Base-by-base conservation (phyloP, 2,329 filamentous ascomycete species). In the Aspergillus sp. region DNA sequence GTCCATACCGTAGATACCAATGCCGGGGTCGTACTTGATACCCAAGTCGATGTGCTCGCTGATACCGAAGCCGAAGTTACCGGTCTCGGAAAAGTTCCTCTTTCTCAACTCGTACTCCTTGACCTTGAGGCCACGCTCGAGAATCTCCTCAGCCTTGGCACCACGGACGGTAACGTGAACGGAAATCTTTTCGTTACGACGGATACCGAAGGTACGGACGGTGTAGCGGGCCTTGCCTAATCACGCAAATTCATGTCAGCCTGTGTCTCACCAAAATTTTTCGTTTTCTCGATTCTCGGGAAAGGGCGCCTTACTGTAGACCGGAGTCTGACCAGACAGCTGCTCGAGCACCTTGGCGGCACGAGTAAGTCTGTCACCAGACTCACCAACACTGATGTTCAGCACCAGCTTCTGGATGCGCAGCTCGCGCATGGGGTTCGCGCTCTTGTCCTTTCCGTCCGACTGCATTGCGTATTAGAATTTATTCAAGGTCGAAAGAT, bases 51-150 rank as follows among this genome's bases (percentile, higher is more conserved):
- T 98, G 87, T 98, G 93, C 82, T 98, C 93, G 80, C 83, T 90
- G 82, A 98, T 98, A 82, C 93, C 93, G 84, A 98, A 98, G 66
- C 93, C 93, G 75, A 98, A 98, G 87, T 96, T 95, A 74, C 93
- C 93, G 62, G 91, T 97, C 84, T 95, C 89, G 73, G 86, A 91
- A 87, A 98, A 98, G 88, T 98, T 98, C 78, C 88, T 86, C 85
- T 93, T 95, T 80, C 89, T 87, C 69, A 98, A 83, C 79, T 98
- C 93, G 82, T 98, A 98, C 81, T 98, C 93, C 90, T 98, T 98
- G 85, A 98, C 93, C 86, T 98, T 98, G 74, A 98, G 87, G 74
- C 93, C 93, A 84, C 93, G 91, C 88, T 98, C 93, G 72, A 98
- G 86, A 71, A 98, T 98, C 80, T 98, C 93, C 84, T 98, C 93